Conservation (phyloP, 257 asterid genomes). For the Nicotiana attenuata region DNA sequence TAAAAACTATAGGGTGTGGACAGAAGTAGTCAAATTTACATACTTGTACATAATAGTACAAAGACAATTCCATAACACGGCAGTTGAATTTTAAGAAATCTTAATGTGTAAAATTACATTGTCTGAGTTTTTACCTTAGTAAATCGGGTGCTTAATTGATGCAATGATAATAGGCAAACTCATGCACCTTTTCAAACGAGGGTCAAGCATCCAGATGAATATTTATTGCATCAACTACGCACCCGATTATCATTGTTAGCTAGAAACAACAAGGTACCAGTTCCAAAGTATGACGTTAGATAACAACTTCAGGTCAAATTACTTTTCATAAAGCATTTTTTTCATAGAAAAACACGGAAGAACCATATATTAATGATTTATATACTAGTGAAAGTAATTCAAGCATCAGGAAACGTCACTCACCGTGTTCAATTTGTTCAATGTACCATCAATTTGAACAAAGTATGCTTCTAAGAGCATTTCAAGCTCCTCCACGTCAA, state of each 20-base stretch:
- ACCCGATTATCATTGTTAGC: neutral
- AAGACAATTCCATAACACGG: neutral
- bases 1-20: neutral
- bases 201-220: neutral
- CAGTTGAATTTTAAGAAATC: neutral
- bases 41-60: neutral
- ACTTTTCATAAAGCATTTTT: neutral
- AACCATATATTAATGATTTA: neutral
- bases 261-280: neutral
- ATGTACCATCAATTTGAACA: conserved; percentile 73
- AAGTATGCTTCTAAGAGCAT: conserved; percentile 91
- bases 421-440: conserved; percentile 69
- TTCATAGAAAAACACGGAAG: neutral
- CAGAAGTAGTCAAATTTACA: neutral
- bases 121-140: neutral
- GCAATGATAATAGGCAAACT: neutral
- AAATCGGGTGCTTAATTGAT: neutral
- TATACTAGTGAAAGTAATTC: neutral
- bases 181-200: neutral
- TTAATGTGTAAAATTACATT: neutral
- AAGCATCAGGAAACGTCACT: conserved; percentile 16
- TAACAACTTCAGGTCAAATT: neutral
- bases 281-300: neutral
- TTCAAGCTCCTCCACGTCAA: conserved; percentile 83
- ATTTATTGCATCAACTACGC: neutral